phyloP scores from a whole-genome alignment of 2,329 filamentous ascomycete species.

The Cladosporium sp. region DNA sequence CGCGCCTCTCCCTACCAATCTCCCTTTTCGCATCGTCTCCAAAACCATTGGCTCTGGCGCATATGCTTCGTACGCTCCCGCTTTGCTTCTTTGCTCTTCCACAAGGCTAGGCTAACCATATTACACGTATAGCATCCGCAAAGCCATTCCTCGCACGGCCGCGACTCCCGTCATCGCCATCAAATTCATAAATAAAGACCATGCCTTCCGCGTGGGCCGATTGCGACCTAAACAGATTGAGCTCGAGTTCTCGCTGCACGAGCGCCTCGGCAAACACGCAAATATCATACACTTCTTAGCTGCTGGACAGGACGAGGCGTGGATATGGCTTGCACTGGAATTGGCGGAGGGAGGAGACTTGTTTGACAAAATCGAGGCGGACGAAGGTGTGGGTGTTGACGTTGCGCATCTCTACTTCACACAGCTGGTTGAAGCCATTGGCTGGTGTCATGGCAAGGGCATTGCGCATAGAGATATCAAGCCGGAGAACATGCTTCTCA shows the following conservation, averaged over 20 bases:
- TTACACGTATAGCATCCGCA: slow-evolving; percentile 67
- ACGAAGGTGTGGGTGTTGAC: slow-evolving; percentile 89
- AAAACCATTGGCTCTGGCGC: slow-evolving; percentile 95
- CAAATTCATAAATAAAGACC: slow-evolving; percentile 97
- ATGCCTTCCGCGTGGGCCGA: slow-evolving; percentile 82
- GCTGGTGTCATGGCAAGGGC: slow-evolving; percentile 93
- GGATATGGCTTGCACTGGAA: slow-evolving; percentile 99
- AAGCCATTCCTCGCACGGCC: slow-evolving; percentile 71
- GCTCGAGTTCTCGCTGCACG: slow-evolving; percentile 88
- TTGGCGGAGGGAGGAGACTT: slow-evolving; percentile 91
- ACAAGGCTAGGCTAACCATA: not conserved
- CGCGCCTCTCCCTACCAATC: slow-evolving; percentile 75
- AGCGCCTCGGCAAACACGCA: slow-evolving; percentile 72
- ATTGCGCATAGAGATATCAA: slow-evolving; percentile 74
- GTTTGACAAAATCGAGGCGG: slow-evolving; percentile 99
- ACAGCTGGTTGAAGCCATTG: slow-evolving; percentile 83
- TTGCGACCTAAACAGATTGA: slow-evolving; percentile 84
- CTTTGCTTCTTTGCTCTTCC: slow-evolving; percentile 33
- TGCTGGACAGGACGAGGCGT: slow-evolving; percentile 76
- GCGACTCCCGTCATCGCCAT: slow-evolving; percentile 82
- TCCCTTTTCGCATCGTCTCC: slow-evolving; percentile 92
- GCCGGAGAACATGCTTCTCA: slow-evolving; percentile 91
- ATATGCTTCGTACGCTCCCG: slow-evolving; percentile 69
- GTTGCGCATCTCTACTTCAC: slow-evolving; percentile 96
- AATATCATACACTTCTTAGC: slow-evolving; percentile 94